Evolutionary conservation across 1,284 basidiomycete genomes (phyloP), one percentile per base, ranked within the genome.

Genomic region (Xerocomus subilludens): DNA sequence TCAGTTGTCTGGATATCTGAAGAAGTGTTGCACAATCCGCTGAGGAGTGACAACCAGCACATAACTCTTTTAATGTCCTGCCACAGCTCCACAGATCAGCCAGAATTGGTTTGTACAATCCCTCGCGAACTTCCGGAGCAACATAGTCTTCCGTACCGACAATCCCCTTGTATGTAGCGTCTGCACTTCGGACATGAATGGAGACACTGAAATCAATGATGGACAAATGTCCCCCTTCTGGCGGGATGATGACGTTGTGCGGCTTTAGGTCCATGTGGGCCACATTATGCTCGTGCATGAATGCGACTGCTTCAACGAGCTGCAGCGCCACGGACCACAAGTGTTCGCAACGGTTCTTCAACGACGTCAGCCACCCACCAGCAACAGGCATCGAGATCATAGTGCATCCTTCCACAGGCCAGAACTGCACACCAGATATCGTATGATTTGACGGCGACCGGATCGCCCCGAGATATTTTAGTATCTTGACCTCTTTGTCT

Each of bases 231-330:
- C 67, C 58, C 2, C 51, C 69, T 16, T 64, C 30, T 5, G 10
- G 3, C 8, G 47, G 74, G 23, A 76, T 70, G 51, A 68, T 33
- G 30, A 71, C 13, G 16, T 65, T 64, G 6, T 25, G 18, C 3
- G 70, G 75, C 27, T 70, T 76, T 2, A 76, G 6, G 20, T 70
- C 75, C 49, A 67, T 69, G 47, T 71, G 64, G 6, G 65, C 69
- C 10, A 74, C 59, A 2, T 60, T 42, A 13, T 74, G 38, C 45
- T 70, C 23, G n/a, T 77, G 69, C 72, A 74, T 74, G 47, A 77
- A 77, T 5, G n/a, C 64, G 3, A 77, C 70, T 4, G 45, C 76
- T 53, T 70, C 70, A 2, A 77, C 1, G 23, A 75, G 53, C 67
- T 75, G 76, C 7, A 53, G 25, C 2, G 75, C 42, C 11, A 60